Base-by-base conservation (phyloP, 257 asterid species). In the Euphrasia confusa region DNA sequence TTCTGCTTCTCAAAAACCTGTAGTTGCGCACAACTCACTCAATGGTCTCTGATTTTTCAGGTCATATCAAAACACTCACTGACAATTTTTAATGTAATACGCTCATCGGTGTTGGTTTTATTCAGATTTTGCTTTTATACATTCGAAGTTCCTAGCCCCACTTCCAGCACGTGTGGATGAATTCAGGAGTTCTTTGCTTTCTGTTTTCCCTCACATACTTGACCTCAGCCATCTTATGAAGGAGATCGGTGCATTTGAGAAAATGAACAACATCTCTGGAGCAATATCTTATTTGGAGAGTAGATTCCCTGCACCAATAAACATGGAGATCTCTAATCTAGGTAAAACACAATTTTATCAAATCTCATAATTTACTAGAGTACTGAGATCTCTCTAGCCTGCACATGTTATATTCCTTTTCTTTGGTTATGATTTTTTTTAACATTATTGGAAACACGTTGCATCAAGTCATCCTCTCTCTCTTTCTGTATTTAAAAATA, bases 11-110 rank as follows among this genome's bases (percentile, higher is more conserved):
- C 78, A 75, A 81, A 86, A 80, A 65, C 97, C 93, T 56, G 72
- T 92, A 59, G 84, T 92, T 71, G 94, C 79, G 68, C 95, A 86
- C 84, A 86, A 89, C 84, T 68, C 89, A 67, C 88, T 91, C 52
- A 77, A 77, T 61, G 98, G 98, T 91, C 75, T 26, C 45, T 76
- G 13, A 30, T 45, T 24, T 35, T 64, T 58, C 63, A 35, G 27
- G 32, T 65, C 63, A 65, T 72, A 67, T 68, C 55, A 61, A 32
- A 45, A 45, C 61, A 57, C 44, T 27, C 11, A 21, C 48, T 47
- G 59, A 39, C 30, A 48, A 68, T 33, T 57, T 56, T 18, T 27
- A 13, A 57, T 65, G 61, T 67, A 60, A 71, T 40, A 40, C 30
- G 40, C 11, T 45, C 18, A n/a, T 4, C 67, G 40, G 30, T 65